Base-by-base conservation (phyloP, 2,329 filamentous ascomycete genomes). In the Colletotrichum brevisporum region DNA sequence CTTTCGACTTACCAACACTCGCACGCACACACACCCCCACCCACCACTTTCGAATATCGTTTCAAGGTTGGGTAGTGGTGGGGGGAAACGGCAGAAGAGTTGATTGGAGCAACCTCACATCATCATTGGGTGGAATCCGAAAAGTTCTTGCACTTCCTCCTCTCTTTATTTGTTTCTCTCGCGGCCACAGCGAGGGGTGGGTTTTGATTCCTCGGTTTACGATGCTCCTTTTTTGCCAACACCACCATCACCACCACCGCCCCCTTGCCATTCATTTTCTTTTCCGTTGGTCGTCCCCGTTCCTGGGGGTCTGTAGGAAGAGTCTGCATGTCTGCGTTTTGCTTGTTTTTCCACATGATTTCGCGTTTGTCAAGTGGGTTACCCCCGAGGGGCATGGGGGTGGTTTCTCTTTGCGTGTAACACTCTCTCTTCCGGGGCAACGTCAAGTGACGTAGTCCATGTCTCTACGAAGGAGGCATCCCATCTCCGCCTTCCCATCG, bases 61-160 rank as follows among this genome's bases (percentile, higher is more conserved):
- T 36, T 36, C 31, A 36, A 36, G 10, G 31, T 36, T 36, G 31
- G 31, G 2, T 8, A 36, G 31, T 8, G 31, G 8, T 36, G 31
- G 31, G 31, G 31, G 31, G 9, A 36, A 36, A 43, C 41, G 41
- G 16, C 1, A 43, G 1, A n/a, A 43, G 15, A n/a, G 41, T 5
- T 15, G 16, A 13, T 39, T 13, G 13, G 13, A 39, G 13, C 1
- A 39, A 39, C 13, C 8, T 13, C 2, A 43, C 13, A 43, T 15
- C 45, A 21, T 24, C 45, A 48, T 48, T 48, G 45, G 45, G 45
- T n/a, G 45, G 45, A 16, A 48, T 48, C n/a, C 45, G 45, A 48
- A 48, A 48, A 48, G 45, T 18, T 18, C 21, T 48, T 48, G 18
- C n/a, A 4, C n/a, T 47, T 9, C n/a, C 9, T 21, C 12, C 18